Base-by-base conservation (phyloP, 148 eudicot species). In the Rhododendron mucronatum region DNA sequence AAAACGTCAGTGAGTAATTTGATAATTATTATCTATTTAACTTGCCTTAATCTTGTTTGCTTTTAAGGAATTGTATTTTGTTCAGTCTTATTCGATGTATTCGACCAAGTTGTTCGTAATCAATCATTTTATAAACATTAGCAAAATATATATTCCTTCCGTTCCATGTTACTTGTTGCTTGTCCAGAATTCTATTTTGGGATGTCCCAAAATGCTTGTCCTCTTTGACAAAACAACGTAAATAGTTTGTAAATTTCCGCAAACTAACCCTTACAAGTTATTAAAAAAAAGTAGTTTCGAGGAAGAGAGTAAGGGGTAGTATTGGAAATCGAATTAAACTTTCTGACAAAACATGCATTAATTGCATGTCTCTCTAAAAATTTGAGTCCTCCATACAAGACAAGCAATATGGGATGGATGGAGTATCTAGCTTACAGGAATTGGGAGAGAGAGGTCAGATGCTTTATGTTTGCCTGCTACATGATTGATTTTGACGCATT, bases 1-100 rank as follows among this genome's bases (percentile, higher is more conserved):
- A 96, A 93, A 96, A 95, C 86, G 99, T 94, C 83, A 91, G 96
- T 94, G 87, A 89, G 76, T 71, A 35, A 69, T 28, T 65, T 55
- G 71, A 23, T 23, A 12, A 69, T 26, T 13, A 69, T 28, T 28
- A 69, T 30, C 33, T 13, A 13, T 69, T 69, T 69, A 69, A 69
- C 30, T 69, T 69, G 75, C 1, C 7, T 13, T n/a, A 1, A 30
- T 71, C 15, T 71, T 14, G 76, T 71, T 71, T 30, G 37, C 3
- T 69, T 30, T 55, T 23, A 55, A 55, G 61, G 23, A 18, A 16
- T 16, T 55, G 61, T 55, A 55, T 55, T 55, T 55, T 55, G 21
- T 55, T 18, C 18, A 3, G 21, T 16, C 21, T 15, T 15, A 15
- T 3, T 55, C 61, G 7, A 55, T 55, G 61, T 55, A 55, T 4